Base-by-base conservation (phyloP, 495 filamentous ascomycete genomes). In the Tuber umbilicatum region DNA sequence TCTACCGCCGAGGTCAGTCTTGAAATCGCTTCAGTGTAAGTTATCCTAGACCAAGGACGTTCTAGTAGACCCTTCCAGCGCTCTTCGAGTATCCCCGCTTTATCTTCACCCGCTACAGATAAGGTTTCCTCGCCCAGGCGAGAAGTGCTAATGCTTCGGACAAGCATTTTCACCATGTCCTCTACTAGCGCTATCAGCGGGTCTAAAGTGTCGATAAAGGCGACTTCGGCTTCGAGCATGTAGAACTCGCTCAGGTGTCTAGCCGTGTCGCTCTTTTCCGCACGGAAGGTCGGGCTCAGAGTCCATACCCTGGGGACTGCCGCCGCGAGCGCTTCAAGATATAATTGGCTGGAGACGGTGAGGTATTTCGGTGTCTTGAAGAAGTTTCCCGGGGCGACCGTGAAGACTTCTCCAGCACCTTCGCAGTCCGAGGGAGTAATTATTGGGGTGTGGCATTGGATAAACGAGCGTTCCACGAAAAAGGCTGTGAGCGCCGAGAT, bases 361-460 rank as follows among this genome's bases (percentile, higher is more conserved):
- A 98, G 89, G 82, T 97, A 98, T 83, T 97, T 97, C n/a, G 91
- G 89, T 21, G 88, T 84, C n/a, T 89, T 89, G 84, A 97, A 98
- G 85, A 97, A 97, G 64, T 82, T 72, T 31, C 70, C 70, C 45
- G 78, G 64, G 16, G 87, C 82, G 43, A 98, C 84, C 5, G 89
- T 90, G 78, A 99, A 99, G n/a, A 95, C 94, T 82, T 97, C 94
- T 3, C 95, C 94, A 6, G 94, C 96, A 9, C 95, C 96, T 84
- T 99, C 95, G 81, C 96, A 98, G 78, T 99, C 95, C 0, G 96
- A 99, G 6, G 95, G 97, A 10, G 96, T 98, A 79, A 99, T 91
- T 75, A 97, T 90, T 9, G 95, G 95, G 35, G 95, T 90, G 79
- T 98, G 94, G 27, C 91, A 91, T 83, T 98, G 95, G 27, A 92